Percentiles rank a stretch among this genome's conserved stretches.
Evolutionary conservation across 495 filamentous ascomycete genomes (phyloP).

Genomic region (Amniculicola lignicola): DNA sequence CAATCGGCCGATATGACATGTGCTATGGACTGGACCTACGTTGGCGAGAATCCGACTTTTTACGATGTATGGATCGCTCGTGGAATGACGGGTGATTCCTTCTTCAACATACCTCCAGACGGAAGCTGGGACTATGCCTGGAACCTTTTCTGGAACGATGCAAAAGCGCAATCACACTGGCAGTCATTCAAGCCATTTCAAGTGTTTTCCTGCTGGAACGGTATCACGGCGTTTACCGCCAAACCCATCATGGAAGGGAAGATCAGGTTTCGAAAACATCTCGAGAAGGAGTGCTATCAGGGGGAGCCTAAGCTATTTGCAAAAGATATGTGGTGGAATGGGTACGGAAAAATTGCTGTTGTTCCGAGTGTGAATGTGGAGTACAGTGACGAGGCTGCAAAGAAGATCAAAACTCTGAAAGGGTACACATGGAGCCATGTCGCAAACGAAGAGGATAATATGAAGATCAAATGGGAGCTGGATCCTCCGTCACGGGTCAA

Average conservation of each 20-base stretch:
- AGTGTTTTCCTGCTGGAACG: conserved; percentile 57
- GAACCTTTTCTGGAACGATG: conserved; percentile 50
- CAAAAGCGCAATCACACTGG: conserved; percentile 33
- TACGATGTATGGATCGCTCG: conserved; percentile 55
- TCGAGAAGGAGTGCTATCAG: conserved; percentile 46
- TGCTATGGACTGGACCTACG: conserved; percentile 53
- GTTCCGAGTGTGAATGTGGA: conserved; percentile 52
- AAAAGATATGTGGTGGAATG: conserved; percentile 50
- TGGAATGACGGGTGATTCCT: conserved; percentile 48
- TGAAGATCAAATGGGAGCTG: conserved; percentile 35
- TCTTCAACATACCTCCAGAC: conserved; percentile 49
- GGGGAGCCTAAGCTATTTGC: conserved; percentile 50
- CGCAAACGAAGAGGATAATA: not conserved
- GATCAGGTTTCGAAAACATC: conserved; percentile 41
- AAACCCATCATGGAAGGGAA: conserved; percentile 39
- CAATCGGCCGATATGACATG: conserved; percentile 54
- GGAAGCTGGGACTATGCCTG: conserved; percentile 45
- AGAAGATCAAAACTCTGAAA: conserved; percentile 43
- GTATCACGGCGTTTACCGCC: conserved; percentile 42
- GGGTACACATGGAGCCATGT: conserved; percentile 44
- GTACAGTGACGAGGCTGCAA: conserved; percentile 43
- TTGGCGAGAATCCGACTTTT: conserved; percentile 44
- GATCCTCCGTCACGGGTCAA: conserved; percentile 34
- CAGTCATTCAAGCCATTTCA: conserved; percentile 45
- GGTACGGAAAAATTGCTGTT: conserved; percentile 49